These are phyloP conservation scores for Trapa bicornis DNA, from an alignment of 345 rosid genomes.

Conservation along the genomic window DNA sequence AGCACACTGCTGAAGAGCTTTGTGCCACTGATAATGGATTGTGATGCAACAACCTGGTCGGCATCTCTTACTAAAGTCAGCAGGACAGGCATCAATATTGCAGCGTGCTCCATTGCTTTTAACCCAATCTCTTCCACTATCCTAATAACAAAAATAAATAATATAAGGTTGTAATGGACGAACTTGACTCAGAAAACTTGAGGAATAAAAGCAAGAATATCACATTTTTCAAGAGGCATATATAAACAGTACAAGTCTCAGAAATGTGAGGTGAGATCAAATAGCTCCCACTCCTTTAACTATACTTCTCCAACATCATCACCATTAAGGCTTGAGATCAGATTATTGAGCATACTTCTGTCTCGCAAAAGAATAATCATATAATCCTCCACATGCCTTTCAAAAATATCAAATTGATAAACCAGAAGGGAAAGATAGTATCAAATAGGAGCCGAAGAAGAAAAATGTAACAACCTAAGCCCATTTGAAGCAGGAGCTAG, in stretches of 20 bases:
- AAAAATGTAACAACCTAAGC: neutral
- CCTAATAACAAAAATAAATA: conserved; percentile 35
- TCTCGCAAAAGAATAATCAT: neutral
- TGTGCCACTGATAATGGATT: conserved; percentile 54
- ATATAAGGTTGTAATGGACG: neutral
- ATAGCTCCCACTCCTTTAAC: neutral
- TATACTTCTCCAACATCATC: neutral
- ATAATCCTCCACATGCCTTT: neutral
- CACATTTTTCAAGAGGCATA: neutral
- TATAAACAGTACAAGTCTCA: neutral
- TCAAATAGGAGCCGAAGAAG: too few species aligned
- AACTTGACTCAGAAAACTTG: neutral
- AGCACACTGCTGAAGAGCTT: conserved; percentile 47
- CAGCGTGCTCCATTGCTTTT: conserved; percentile 50
- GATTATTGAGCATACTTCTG: neutral
- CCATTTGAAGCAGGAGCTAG: neutral
- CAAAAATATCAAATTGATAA: neutral
- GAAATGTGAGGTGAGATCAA: neutral
- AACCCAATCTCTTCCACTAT: conserved; percentile 62
- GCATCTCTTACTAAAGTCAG: conserved; percentile 49
- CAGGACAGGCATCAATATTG: conserved; percentile 42
- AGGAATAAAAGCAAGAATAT: neutral
- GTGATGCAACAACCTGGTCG: conserved; percentile 45
- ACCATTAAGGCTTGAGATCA: neutral
- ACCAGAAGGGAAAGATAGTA: neutral